Percentiles rank a stretch among this genome's conserved stretches.
Conservation (phyloP, 345 rosid genomes). For the Tarenaya hassleriana region DNA sequence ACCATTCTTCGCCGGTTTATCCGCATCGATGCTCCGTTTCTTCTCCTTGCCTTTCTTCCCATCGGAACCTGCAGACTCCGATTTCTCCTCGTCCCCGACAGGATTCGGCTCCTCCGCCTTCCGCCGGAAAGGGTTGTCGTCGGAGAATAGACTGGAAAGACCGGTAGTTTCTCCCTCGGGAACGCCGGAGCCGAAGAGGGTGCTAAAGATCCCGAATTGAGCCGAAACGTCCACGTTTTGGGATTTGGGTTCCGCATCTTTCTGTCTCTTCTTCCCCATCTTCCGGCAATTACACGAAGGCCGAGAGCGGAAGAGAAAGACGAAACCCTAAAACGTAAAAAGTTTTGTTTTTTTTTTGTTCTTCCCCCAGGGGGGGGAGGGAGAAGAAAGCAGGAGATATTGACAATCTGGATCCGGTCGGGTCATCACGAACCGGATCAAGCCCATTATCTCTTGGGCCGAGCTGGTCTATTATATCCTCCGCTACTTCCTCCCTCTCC, state of each 20-base stretch:
- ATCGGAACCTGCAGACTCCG: constrained; percentile 10
- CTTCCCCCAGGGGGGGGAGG: no score
- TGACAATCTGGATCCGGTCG: no score
- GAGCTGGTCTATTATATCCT: no score
- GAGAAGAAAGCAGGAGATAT: no score
- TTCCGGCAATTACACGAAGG: constrained; percentile 3
- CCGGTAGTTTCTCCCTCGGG: constrained; percentile 19
- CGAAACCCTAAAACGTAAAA: constrained; percentile 26
- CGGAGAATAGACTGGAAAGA: constrained; percentile 56
- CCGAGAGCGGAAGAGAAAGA: not conserved
- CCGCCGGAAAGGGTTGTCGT: constrained; percentile 75
- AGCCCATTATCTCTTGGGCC: no score
- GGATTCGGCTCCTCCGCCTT: constrained; percentile 35
- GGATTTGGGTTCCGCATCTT: constrained; percentile 11
- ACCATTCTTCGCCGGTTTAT: constrained; percentile 3
- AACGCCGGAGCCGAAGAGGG: constrained; percentile 26
- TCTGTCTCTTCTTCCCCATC: constrained; percentile 27
- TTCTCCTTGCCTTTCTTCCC: constrained; percentile 22
- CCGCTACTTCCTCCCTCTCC: no score
- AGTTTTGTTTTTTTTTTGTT: no score
- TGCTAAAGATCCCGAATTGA: constrained; percentile 16
- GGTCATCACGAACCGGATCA: no score
- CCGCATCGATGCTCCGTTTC: constrained; percentile 4
- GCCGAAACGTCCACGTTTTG: not conserved
- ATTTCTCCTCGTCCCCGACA: constrained; percentile 6